Evolutionary conservation across 2,329 filamentous ascomycete species (phyloP).

Genomic region (Atkinsonella texensis): DNA sequence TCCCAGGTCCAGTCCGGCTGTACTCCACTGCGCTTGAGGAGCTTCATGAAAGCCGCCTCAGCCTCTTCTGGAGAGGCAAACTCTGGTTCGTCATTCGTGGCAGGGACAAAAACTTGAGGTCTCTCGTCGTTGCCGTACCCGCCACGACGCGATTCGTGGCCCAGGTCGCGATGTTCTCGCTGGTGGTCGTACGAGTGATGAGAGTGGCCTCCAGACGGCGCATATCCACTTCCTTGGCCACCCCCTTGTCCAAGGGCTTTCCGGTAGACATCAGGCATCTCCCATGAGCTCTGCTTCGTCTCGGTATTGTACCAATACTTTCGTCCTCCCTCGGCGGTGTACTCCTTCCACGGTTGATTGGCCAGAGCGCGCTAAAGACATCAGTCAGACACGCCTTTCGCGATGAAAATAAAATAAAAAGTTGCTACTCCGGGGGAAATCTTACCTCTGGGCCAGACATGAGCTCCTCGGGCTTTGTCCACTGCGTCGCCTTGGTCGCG

Average conservation of each 20-base stretch:
- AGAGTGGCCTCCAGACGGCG: slow-evolving; percentile 28
- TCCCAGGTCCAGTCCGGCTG: slow-evolving; percentile 91
- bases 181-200: slow-evolving; percentile 25
- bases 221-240: slow-evolving; percentile 21
- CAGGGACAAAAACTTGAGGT: slow-evolving; percentile 48
- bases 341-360: slow-evolving; percentile 86
- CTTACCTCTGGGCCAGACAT: slow-evolving; percentile 72
- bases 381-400: not conserved
- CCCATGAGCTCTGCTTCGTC: slow-evolving; percentile 87
- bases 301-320: slow-evolving; percentile 95
- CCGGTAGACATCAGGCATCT: slow-evolving; percentile 78
- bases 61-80: slow-evolving; percentile 76
- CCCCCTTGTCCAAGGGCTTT: slow-evolving; percentile 45
- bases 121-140: slow-evolving; percentile 43
- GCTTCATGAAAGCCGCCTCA: slow-evolving; percentile 83
- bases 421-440: not conserved
- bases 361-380: slow-evolving; percentile 57
- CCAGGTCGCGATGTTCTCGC: slow-evolving; percentile 26
- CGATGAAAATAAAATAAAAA: too few species aligned
- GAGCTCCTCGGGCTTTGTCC: slow-evolving; percentile 85
- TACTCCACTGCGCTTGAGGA: slow-evolving; percentile 73
- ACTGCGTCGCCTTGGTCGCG: slow-evolving; percentile 77
- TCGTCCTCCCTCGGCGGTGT: slow-evolving; percentile 71
- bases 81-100: slow-evolving; percentile 60
- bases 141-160: slow-evolving; percentile 45